phyloP scores from a whole-genome alignment of 441 rosid species.

The Gossypium davidsonii region DNA sequence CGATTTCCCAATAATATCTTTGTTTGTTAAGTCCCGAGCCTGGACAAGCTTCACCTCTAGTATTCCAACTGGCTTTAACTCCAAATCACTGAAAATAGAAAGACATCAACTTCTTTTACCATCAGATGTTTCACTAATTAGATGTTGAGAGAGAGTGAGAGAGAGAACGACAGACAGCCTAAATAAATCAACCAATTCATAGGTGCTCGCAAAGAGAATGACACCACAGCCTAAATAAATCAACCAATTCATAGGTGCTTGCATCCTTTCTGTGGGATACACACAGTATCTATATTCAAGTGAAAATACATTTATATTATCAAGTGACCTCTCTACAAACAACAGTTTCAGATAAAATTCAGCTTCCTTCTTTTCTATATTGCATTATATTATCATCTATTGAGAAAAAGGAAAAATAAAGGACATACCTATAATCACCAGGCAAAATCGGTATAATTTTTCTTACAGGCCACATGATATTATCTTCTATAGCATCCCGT shows the following conservation, averaged over 20 bases:
- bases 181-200: neutral
- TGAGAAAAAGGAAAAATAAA: neutral
- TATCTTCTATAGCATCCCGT: conserved; percentile 80
- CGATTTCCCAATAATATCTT: conserved; percentile 90
- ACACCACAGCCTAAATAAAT: neutral
- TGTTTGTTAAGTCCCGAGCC: conserved; percentile 72
- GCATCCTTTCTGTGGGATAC: neutral
- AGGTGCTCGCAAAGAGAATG: neutral
- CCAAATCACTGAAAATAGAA: conserved; percentile 56
- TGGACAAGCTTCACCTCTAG: conserved; percentile 96
- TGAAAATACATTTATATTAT: neutral
- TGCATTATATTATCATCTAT: neutral
- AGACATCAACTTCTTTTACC: conserved; percentile 5
- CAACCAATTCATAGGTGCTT: neutral
- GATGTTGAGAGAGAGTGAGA: neutral
- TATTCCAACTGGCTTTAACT: conserved; percentile 82
- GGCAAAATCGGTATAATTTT: conserved; percentile 79
- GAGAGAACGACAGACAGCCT: neutral
- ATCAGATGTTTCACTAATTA: neutral
- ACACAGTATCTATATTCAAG: neutral
- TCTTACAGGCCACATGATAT: conserved; percentile 94
- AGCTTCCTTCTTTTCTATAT: neutral
- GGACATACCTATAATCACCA: conserved; percentile 82
- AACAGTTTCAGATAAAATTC: neutral
- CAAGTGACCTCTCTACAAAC: neutral